Percentiles rank a stretch among this genome's conserved stretches.
phyloP scores from a whole-genome alignment of 495 filamentous ascomycete genomes.

The Amniculicola lignicola region DNA sequence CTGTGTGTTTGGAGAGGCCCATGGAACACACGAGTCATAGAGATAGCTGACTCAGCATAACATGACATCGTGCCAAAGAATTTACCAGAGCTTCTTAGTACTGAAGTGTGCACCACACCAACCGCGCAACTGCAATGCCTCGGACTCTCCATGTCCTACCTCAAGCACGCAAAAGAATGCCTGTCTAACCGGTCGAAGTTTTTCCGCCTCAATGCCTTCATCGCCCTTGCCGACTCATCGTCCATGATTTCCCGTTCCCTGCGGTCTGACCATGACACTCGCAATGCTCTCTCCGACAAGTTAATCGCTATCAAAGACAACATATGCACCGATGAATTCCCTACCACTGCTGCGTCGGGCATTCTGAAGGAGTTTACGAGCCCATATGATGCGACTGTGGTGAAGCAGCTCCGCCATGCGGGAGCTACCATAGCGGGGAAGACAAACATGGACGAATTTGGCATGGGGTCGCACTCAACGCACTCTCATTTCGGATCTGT shows the following conservation, averaged over 20 bases:
- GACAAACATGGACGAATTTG: conserved; percentile 95
- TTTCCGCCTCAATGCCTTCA: conserved; percentile 39
- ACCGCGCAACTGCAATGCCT: conserved; percentile 5
- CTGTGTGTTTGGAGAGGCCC: too few species aligned
- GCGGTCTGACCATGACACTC: background rate
- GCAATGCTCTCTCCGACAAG: conserved; percentile 45
- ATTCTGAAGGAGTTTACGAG: conserved; percentile 66
- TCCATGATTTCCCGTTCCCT: conserved; percentile 23
- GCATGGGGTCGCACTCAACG: conserved; percentile 90
- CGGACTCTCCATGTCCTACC: conserved; percentile 38
- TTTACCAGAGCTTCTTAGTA: background rate
- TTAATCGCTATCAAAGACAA: conserved; percentile 85
- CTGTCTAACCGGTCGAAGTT: conserved; percentile 30
- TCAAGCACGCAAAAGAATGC: conserved; percentile 33
- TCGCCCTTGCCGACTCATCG: conserved; percentile 21
- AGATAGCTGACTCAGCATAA: background rate
- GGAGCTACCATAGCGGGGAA: conserved; percentile 72
- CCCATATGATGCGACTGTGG: conserved; percentile 83
- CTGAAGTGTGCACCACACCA: background rate
- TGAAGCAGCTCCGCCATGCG: conserved; percentile 59
- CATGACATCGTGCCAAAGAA: background rate
- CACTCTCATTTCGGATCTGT: conserved; percentile 72
- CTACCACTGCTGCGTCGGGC: conserved; percentile 79
- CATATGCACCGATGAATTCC: conserved; percentile 66
- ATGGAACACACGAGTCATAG: background rate